Base-by-base conservation (phyloP, 2,329 filamentous ascomycete genomes). In the Xylogone sp. region DNA sequence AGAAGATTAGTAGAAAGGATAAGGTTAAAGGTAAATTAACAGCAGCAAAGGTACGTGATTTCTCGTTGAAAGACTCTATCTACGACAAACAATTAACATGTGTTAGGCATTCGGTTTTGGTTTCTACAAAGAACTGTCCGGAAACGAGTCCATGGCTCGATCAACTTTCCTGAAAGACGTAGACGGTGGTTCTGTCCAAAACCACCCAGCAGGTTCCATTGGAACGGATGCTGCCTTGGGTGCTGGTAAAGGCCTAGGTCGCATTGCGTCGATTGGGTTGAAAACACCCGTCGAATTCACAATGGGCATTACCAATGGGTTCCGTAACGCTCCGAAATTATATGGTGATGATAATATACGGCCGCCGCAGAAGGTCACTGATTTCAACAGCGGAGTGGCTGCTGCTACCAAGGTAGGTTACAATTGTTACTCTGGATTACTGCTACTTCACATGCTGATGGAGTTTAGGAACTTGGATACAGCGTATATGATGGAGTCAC, bases 261-360 rank as follows among this genome's bases (percentile, higher is more conserved):
- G 84, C n/a, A 86, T 94, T 45, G 82, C 92, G 4, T 79, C 79
- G 10, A 84, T 87, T n/a, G 82, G 88, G 3, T 75, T 93, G 53
- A 89, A 88, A 60, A 86, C 86, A 1, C 92, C 91, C 0, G 86
- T 94, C 77, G 90, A 96, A 65, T 87, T 96, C 56, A 89, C 88
- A 39, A 71, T 96, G 42, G 88, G 88, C 1, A 71, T 96, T 31
- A 87, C 91, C 0, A 88, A 87, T 67, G 92, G 92, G 0, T 95
- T 96, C 65, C 87, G 93, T 64, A 96, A 96, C 61, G 86, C 88
- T 5, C 91, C 92, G 0, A 86, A 82, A 59, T 73, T 96, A 1
- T 96, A 96, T 64, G 88, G 91, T 42, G 91, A 96, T 61, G 83
- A 89, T 1, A 92, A 85, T 1, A 84, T 96, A 1, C 80, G 89